Evolutionary conservation across 306 rosid species (phyloP).

Genomic region (Prunus mume): DNA sequence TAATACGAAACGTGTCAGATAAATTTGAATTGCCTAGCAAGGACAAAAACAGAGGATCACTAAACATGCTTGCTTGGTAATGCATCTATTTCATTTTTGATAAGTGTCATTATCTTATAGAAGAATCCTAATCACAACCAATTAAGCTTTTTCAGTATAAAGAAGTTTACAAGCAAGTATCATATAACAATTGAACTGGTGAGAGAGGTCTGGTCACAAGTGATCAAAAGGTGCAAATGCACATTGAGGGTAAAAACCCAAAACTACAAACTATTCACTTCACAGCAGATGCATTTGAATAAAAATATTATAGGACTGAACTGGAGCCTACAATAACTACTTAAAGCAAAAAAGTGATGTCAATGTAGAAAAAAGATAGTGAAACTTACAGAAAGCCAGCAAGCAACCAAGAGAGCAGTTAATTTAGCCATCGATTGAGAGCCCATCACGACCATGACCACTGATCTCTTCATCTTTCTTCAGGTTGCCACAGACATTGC

Average conservation of each 20-base stretch:
- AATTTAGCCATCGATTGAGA: slow-evolving; percentile 42
- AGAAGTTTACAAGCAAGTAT: background rate
- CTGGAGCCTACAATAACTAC: background rate
- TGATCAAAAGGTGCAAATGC: background rate
- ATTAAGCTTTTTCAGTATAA: background rate
- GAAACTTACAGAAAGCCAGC: slow-evolving; percentile 25
- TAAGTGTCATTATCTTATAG: background rate
- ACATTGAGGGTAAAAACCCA: background rate
- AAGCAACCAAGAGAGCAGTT: slow-evolving; percentile 2
- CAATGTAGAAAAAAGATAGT: background rate
- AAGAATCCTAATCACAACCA: background rate
- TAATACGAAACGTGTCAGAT: background rate
- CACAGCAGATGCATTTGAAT: background rate
- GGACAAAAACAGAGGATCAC: background rate
- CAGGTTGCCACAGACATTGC: slow-evolving; percentile 68
- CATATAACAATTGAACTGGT: background rate
- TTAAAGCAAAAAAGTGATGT: background rate
- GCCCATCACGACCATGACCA: slow-evolving; percentile 33
- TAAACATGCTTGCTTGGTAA: background rate
- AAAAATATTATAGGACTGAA: background rate
- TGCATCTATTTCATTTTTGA: background rate
- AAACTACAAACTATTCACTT: background rate
- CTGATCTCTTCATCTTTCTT: slow-evolving; percentile 31
- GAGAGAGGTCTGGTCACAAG: background rate
- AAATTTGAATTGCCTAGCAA: background rate